Percentiles rank a stretch among this genome's conserved stretches.
These are phyloP conservation scores for Hordeum vulgare DNA, from an alignment of 176 grass and related monocot genomes.

Conservation along the genomic window DNA sequence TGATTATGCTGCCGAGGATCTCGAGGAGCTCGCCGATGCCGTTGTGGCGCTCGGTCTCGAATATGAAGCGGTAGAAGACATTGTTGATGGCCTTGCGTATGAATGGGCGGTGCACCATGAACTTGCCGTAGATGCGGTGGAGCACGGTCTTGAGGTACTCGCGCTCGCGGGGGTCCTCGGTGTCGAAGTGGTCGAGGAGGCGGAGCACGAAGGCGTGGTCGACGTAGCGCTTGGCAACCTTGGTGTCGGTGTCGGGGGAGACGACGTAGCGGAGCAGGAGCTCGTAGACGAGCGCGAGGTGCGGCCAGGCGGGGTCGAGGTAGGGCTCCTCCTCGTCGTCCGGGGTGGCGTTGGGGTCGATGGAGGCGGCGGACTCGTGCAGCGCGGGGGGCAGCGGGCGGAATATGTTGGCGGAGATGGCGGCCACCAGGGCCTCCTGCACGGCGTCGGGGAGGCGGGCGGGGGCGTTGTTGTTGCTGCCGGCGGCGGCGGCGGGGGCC, in stretches of 20 bases:
- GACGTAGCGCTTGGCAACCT: slow-evolving; percentile 79
- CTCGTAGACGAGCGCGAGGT: slow-evolving; percentile 80
- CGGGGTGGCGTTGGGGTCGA: slow-evolving; percentile 45
- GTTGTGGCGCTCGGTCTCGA: slow-evolving; percentile 78
- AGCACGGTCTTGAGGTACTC: slow-evolving; percentile 87
- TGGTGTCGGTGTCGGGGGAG: slow-evolving; percentile 77
- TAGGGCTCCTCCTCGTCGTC: slow-evolving; percentile 89
- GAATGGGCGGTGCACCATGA: slow-evolving; percentile 90
- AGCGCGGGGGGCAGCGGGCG: slow-evolving; percentile 58
- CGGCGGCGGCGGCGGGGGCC: slow-evolving; percentile 31
- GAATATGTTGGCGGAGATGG: slow-evolving; percentile 74
- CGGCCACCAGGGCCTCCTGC: slow-evolving; percentile 61
- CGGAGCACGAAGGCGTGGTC: slow-evolving; percentile 77
- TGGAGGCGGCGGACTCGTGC: slow-evolving; percentile 45
- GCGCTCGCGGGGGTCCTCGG: slow-evolving; percentile 81
- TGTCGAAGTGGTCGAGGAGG: slow-evolving; percentile 72
- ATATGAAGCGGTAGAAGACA: slow-evolving; percentile 86
- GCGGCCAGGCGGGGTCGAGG: slow-evolving; percentile 79
- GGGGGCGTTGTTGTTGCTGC: not conserved
- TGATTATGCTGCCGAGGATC: slow-evolving; percentile 90
- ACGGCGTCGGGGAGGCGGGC: slow-evolving; percentile 58
- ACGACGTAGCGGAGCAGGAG: slow-evolving; percentile 77
- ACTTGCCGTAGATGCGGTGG: slow-evolving; percentile 88
- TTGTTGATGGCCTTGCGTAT: slow-evolving; percentile 88
- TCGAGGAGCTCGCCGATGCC: slow-evolving; percentile 75